phyloP scores from a whole-genome alignment of 176 grass and related monocot genomes.

The Oryza brachyantha region DNA sequence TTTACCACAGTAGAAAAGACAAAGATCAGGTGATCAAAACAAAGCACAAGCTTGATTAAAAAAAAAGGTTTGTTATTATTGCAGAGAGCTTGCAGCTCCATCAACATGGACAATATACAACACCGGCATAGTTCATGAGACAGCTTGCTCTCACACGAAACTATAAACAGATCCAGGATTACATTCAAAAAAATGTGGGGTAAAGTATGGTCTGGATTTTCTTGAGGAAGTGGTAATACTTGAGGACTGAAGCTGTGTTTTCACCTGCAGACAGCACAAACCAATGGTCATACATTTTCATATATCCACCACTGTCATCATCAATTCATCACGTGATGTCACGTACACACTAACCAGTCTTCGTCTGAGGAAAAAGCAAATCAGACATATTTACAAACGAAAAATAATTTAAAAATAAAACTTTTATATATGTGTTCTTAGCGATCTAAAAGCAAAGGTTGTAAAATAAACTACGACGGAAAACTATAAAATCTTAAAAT shows the following conservation, averaged over 20 bases:
- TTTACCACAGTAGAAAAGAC: background rate
- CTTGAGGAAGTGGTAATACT: background rate
- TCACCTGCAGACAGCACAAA: slow-evolving; percentile 16
- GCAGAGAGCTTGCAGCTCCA: slow-evolving; percentile 10
- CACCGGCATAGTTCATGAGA: background rate
- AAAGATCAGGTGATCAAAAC: background rate
- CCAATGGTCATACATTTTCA: background rate
- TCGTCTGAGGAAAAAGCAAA: too few species aligned
- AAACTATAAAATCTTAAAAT: too few species aligned
- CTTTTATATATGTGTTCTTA: too few species aligned
- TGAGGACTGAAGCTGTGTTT: background rate
- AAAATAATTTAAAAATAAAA: too few species aligned
- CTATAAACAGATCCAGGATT: background rate
- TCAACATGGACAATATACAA: background rate
- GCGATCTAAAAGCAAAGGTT: too few species aligned
- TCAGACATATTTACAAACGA: too few species aligned
- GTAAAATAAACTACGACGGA: too few species aligned
- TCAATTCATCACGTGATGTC: too few species aligned
- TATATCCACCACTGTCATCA: background rate
- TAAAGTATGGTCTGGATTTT: background rate
- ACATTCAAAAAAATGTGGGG: slow-evolving; percentile 8
- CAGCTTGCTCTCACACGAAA: background rate
- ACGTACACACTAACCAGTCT: background rate
- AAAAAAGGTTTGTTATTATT: background rate
- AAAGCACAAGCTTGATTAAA: background rate